Conservation (phyloP, 441 rosid species). For the Isatis lusitanica region DNA sequence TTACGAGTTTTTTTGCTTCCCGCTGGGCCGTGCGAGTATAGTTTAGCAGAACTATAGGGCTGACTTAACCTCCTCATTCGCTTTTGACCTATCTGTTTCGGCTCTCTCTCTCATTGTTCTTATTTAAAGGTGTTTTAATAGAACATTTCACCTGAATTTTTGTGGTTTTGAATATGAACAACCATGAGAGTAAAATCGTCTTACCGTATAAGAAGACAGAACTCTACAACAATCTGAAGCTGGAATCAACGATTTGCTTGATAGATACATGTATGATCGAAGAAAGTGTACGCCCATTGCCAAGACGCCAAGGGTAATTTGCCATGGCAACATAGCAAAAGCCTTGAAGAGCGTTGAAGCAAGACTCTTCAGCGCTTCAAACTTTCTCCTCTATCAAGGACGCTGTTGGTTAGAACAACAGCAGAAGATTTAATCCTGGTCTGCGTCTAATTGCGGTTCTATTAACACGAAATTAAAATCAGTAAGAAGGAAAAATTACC, state of each 20-base stretch:
- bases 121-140: no score
- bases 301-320: slow-evolving; percentile 63
- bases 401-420: slow-evolving; percentile 60
- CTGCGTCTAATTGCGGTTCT: neutral
- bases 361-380: slow-evolving; percentile 58
- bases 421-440: neutral
- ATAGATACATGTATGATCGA: slow-evolving; percentile 58
- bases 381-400: slow-evolving; percentile 54
- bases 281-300: slow-evolving; percentile 68
- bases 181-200: neutral
- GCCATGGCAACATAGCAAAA: slow-evolving; percentile 81
- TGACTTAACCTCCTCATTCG: no score
- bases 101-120: no score
- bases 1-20: no score
- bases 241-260: slow-evolving; percentile 78
- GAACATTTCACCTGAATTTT: neutral
- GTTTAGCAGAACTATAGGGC: no score
- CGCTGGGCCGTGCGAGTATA: no score
- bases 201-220: slow-evolving; percentile 72
- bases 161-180: neutral
- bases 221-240: slow-evolving; percentile 82
- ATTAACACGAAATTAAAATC: neutral
- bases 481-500: slow-evolving; percentile 35
- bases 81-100: no score
- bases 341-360: slow-evolving; percentile 80